Percentiles rank a stretch among this genome's conserved stretches.
Evolutionary conservation across 179 eudicot species (phyloP).

Genomic region (Camellia oleifera): DNA sequence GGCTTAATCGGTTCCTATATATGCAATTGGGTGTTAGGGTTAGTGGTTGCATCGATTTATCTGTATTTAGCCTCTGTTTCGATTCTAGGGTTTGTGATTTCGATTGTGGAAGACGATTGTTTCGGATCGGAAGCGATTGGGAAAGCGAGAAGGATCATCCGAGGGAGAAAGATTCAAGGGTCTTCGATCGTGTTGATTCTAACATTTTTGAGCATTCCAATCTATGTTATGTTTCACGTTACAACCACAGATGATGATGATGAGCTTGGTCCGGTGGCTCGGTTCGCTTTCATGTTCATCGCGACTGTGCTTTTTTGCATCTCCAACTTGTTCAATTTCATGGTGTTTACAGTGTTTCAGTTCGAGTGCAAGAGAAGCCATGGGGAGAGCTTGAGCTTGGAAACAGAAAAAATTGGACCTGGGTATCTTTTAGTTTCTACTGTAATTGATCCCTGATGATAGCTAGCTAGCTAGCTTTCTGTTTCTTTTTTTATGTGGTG

Average conservation of each 20-base stretch:
- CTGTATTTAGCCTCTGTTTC: not conserved
- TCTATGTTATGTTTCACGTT: not conserved
- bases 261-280: not conserved
- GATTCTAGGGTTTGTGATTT: constrained; percentile 2
- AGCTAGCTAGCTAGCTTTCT: too few relatives aligned
- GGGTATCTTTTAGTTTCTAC: not conserved
- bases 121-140: not conserved
- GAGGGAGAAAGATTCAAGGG: not conserved
- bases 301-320: not conserved
- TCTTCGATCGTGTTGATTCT: not conserved
- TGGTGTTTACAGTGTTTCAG: not conserved
- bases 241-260: not conserved
- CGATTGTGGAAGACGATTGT: not conserved
- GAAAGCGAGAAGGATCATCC: not conserved
- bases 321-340: not conserved
- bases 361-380: not conserved
- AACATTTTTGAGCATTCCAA: not conserved
- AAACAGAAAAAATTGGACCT: not conserved
- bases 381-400: not conserved
- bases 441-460: not conserved
- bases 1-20: not conserved
- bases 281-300: not conserved
- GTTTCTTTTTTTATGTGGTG: too few relatives aligned
- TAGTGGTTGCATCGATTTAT: not conserved
- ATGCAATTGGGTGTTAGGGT: not conserved